Conservation (phyloP, 306 rosid genomes). For the Vigna mungo region DNA sequence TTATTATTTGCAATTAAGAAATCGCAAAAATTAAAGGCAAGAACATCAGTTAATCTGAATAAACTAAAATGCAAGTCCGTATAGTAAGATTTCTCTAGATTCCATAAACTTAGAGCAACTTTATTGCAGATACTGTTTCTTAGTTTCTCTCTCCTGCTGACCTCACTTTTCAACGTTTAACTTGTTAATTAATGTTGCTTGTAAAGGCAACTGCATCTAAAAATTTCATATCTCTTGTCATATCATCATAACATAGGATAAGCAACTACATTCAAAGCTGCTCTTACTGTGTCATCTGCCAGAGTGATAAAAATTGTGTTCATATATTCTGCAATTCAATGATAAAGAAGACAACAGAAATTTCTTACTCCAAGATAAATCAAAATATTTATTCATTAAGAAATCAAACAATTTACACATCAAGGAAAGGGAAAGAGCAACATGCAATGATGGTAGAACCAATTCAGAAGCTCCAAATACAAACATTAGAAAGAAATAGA, state of each 20-base stretch:
- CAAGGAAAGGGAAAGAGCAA: slow-evolving; percentile 23
- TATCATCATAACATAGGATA: background rate
- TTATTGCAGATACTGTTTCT: background rate
- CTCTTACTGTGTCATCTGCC: background rate
- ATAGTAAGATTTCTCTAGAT: slow-evolving; percentile 29
- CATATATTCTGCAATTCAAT: slow-evolving; percentile 7
- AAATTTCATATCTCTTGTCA: background rate
- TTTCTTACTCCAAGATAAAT: slow-evolving; percentile 25
- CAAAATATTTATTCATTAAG: slow-evolving; percentile 29
- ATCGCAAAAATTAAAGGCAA: slow-evolving; percentile 3
- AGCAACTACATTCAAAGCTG: background rate
- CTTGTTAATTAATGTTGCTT: background rate
- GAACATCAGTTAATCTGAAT: slow-evolving; percentile 12
- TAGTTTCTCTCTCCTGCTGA: background rate
- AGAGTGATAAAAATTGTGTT: background rate
- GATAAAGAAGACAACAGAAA: background rate
- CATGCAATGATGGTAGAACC: slow-evolving; percentile 21
- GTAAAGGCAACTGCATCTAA: background rate
- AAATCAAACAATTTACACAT: slow-evolving; percentile 26
- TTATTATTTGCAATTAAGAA: slow-evolving; percentile 29
- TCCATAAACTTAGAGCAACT: slow-evolving; percentile 17
- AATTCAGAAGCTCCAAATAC: slow-evolving; percentile 14
- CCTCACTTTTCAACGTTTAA: background rate
- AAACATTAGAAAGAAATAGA: slow-evolving; percentile 22
- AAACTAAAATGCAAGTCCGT: background rate